phyloP scores from a whole-genome alignment of 129 eudicot species.

The Flaveria bidentis region DNA sequence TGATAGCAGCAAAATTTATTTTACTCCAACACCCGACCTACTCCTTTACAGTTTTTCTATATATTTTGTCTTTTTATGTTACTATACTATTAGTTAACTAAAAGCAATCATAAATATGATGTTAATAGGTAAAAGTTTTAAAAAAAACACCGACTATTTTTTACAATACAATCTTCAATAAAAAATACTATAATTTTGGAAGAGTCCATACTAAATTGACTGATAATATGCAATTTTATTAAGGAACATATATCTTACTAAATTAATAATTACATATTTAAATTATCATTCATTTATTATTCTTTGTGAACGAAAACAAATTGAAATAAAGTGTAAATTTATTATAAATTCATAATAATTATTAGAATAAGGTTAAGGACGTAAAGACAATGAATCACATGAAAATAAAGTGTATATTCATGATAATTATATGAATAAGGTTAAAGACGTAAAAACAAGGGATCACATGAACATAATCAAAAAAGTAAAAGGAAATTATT shows the following conservation, averaged over 20 bases:
- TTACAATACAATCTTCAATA: too few relatives aligned
- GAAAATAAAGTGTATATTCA: not conserved
- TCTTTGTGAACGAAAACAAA: too few relatives aligned
- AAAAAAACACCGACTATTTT: too few relatives aligned
- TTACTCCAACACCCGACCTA: slow-evolving; percentile 26
- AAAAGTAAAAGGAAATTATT: not conserved
- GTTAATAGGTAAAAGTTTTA: too few relatives aligned
- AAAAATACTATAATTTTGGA: too few relatives aligned
- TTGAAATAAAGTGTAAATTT: not conserved
- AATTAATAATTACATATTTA: too few relatives aligned
- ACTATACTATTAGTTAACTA: not conserved
- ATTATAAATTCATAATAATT: not conserved
- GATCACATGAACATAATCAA: not conserved
- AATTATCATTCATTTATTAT: too few relatives aligned
- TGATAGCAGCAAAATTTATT: slow-evolving; percentile 35
- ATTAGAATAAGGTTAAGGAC: not conserved
- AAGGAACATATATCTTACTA: too few relatives aligned
- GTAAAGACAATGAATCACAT: not conserved
- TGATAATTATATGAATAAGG: not conserved
- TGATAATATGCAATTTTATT: too few relatives aligned
- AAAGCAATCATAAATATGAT: too few relatives aligned
- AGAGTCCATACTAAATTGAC: too few relatives aligned
- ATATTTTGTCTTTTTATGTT: not conserved
- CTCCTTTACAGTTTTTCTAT: slow-evolving; percentile 9
- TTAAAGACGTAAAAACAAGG: not conserved